Evolutionary conservation across 2,329 filamentous ascomycete species (phyloP).

Genomic region (Didymellaceae sp.): DNA sequence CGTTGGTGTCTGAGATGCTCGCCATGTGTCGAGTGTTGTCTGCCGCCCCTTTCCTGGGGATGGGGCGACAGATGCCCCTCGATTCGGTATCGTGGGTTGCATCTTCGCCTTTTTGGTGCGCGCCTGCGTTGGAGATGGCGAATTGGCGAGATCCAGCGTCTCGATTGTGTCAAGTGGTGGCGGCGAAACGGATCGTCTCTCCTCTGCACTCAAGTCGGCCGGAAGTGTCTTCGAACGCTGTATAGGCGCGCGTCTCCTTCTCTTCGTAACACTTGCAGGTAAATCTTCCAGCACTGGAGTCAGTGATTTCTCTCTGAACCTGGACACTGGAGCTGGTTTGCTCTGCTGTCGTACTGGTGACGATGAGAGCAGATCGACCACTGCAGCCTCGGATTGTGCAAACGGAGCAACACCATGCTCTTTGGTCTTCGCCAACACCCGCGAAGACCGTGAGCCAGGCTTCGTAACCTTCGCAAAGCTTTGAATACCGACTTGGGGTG

Average conservation of each 20-base stretch:
- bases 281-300: constrained; percentile 31
- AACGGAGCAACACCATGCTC: neutral
- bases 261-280: constrained; percentile 40
- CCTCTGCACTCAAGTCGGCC: constrained; percentile 11
- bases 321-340: neutral
- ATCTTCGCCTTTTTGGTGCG: constrained; percentile 35
- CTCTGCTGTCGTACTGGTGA: constrained; percentile 26
- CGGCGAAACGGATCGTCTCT: constrained; percentile 28
- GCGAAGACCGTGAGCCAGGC: constrained; percentile 33
- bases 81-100: constrained; percentile 12
- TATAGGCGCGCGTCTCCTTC: constrained; percentile 39
- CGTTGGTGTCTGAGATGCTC: constrained; percentile 35
- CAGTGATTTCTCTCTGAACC: constrained; percentile 22
- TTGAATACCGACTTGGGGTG: constrained; percentile 35
- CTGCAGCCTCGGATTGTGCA: neutral
- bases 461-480: constrained; percentile 47
- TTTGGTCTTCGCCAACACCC: constrained; percentile 30
- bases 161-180: constrained; percentile 31
- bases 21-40: constrained; percentile 42
- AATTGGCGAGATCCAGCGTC: constrained; percentile 36
- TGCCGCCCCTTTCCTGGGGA: constrained; percentile 34
- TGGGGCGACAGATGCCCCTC: constrained; percentile 21
- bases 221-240: constrained; percentile 45
- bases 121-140: constrained; percentile 30
- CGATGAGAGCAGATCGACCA: constrained; percentile 41